Evolutionary conservation across 2,329 filamentous ascomycete genomes (phyloP).

Genomic region (Colletotrichum theobromicola): DNA sequence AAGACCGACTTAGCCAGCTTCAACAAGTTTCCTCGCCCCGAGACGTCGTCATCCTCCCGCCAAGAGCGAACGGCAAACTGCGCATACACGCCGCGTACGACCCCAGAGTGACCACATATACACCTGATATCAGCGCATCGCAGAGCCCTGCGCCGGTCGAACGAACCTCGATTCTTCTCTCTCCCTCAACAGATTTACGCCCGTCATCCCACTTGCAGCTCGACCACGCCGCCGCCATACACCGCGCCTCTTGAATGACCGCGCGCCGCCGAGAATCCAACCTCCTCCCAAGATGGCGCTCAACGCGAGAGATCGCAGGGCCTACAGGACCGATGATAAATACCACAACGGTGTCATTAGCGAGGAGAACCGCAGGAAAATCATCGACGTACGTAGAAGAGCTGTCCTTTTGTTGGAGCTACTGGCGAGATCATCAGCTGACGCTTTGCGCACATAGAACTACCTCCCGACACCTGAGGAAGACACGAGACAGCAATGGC

Average conservation of each 20-base stretch:
- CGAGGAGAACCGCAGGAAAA: constrained; percentile 39
- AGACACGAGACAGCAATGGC: constrained; percentile 13
- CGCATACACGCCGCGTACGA: constrained; percentile 6
- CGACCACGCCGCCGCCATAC: not conserved
- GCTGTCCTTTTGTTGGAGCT: not conserved
- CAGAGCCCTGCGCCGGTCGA: not conserved
- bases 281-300: constrained; percentile 31
- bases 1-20: not conserved
- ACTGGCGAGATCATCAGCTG: not conserved
- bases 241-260: not conserved
- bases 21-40: constrained; percentile 5
- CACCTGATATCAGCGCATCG: not conserved
- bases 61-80: constrained; percentile 10
- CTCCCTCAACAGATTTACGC: constrained; percentile 7
- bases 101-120: not conserved
- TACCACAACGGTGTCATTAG: constrained; percentile 36
- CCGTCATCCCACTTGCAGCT: constrained; percentile 7
- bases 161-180: not conserved
- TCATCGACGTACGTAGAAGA: constrained; percentile 37
- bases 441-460: constrained; percentile 24
- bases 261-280: not conserved
- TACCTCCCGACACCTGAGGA: constrained; percentile 25
- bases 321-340: constrained; percentile 45
- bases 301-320: constrained; percentile 36
- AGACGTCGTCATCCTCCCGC: constrained; percentile 20